Base-by-base conservation (phyloP, 306 rosid genomes). In the Sphenostylis stenocarpa region DNA sequence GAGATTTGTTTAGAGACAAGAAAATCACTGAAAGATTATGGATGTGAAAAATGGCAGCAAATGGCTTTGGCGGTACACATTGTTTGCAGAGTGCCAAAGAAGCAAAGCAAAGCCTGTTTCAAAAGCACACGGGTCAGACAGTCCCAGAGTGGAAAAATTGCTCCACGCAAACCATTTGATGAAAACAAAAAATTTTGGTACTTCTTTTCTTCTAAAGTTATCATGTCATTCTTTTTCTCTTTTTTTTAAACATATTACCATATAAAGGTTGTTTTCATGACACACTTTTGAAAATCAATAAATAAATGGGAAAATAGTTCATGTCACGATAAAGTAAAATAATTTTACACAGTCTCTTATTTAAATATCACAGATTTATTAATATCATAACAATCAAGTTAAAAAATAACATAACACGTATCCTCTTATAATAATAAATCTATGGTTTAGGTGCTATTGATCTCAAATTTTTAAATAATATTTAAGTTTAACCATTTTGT, bases 11-110 rank as follows among this genome's bases (percentile, higher is more conserved):
- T 52, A 2, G 80, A 58, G 88, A 88, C 88, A 88, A 48, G 45
- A 77, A 78, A 68, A 88, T 88, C 84, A 53, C 36, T 38, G 77
- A 67, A 62, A 84, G 93, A 87, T 90, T 77, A 62, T 85, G 84
- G 77, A 62, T 29, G 79, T 85, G 80, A 82, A 69, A 75, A 80
- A 79, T 81, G 77, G 67, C 63, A 60, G 44, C 67, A 53, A 65
- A 34, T 58, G 44, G 72, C 20, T 67, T 64, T 51, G 68, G 36
- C 67, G 20, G 79, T 57, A 71, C 82, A 65, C 63, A 43, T n/a
- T 73, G 15, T 72, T 48, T 69, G 72, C 71, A 60, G 73, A 63
- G 72, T 65, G 57, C n/a, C 36, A 65, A 67, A 70, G 83, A 53
- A 67, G 60, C 66, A 82, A 82, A 61, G 69, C 69, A 65, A 78